phyloP scores from a whole-genome alignment of 495 filamentous ascomycete genomes.

The Pyrenula aspistea region DNA sequence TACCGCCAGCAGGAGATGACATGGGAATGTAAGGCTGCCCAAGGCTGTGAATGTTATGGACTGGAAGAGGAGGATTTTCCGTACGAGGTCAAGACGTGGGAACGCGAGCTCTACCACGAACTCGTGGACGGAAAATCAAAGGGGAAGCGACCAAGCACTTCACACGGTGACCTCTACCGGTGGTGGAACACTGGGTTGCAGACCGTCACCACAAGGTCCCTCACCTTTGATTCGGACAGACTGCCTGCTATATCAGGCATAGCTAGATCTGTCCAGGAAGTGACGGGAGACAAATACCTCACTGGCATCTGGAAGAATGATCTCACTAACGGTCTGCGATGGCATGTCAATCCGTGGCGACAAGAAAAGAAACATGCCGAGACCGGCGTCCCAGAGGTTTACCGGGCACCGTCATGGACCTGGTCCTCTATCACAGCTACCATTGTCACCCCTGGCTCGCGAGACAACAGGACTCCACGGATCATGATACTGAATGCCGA shows the following conservation, averaged over 20 bases:
- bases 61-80: background rate
- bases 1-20: background rate
- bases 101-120: background rate
- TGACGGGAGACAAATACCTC: conserved; percentile 12
- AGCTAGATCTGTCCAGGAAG: conserved; percentile 9
- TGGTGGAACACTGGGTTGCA: background rate
- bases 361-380: background rate
- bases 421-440: background rate
- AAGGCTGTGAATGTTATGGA: background rate
- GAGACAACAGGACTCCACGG: background rate
- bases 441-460: background rate
- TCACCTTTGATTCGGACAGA: conserved; percentile 16
- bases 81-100: background rate
- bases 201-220: background rate
- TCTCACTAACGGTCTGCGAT: background rate
- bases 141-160: conserved; percentile 3
- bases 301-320: conserved; percentile 19
- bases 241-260: conserved; percentile 19
- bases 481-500: background rate
- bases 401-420: background rate
- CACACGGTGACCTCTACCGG: conserved; percentile 34
- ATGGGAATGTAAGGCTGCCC: background rate
- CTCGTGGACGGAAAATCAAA: background rate
- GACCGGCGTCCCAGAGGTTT: background rate
- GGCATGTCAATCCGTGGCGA: background rate